Conservation (phyloP, 352 stramenopile genomes). For the Pythium aquatile region DNA sequence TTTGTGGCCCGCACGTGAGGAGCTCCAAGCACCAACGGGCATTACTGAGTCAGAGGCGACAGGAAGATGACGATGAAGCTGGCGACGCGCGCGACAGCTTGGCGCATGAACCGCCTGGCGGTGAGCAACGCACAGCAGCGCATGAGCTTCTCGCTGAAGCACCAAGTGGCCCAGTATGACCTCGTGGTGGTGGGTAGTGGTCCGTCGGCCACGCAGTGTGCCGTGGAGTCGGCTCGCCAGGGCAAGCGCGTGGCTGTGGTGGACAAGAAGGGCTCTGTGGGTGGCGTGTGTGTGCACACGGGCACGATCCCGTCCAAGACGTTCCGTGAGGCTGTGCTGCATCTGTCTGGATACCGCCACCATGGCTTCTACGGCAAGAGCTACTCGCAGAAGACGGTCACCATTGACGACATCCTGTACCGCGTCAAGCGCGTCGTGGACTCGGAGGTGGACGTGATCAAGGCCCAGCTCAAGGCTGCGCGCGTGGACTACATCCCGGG, state of each 20-base stretch:
- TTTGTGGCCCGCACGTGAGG: background rate
- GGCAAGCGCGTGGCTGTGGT: slow-evolving; percentile 79
- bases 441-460: slow-evolving; percentile 82
- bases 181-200: slow-evolving; percentile 88
- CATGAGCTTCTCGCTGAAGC: slow-evolving; percentile 15
- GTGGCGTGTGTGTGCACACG: slow-evolving; percentile 83
- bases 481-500: slow-evolving; percentile 72
- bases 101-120: background rate
- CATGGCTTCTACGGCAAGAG: slow-evolving; percentile 87
- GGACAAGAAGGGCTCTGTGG: slow-evolving; percentile 60
- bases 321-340: slow-evolving; percentile 88
- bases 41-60: background rate
- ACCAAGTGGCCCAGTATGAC: slow-evolving; percentile 61
- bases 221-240: slow-evolving; percentile 81
- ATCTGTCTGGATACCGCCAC: slow-evolving; percentile 89
- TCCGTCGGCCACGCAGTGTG: slow-evolving; percentile 83
- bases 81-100: background rate
- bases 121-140: background rate
- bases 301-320: slow-evolving; percentile 89
- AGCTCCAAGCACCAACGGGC: background rate
- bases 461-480: slow-evolving; percentile 73
- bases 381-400: slow-evolving; percentile 82
- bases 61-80: background rate
- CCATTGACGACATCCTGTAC: slow-evolving; percentile 81
- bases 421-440: slow-evolving; percentile 76